These are phyloP conservation scores for Barnettozyma sucrosica DNA, from an alignment of 805 yeast species.

Conservation along the genomic window DNA sequence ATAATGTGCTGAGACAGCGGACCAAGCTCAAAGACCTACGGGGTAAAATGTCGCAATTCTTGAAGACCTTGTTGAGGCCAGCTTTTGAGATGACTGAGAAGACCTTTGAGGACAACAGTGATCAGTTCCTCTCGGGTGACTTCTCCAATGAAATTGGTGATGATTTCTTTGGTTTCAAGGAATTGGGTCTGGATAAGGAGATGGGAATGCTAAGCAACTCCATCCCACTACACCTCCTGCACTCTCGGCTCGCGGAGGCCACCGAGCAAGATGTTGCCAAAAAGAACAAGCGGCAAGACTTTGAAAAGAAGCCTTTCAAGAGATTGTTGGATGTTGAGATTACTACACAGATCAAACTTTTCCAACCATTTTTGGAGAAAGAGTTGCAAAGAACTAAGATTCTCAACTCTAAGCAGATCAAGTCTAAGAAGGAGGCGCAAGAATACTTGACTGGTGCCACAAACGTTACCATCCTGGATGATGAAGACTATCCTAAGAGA, in stretches of 20 bases:
- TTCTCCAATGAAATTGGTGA: constrained; percentile 92
- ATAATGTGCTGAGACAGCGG: constrained; percentile 64
- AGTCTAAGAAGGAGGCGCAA: constrained; percentile 21
- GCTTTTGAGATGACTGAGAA: constrained; percentile 64
- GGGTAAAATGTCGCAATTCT: constrained; percentile 56
- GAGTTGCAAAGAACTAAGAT: constrained; percentile 37
- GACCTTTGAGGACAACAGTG: constrained; percentile 84
- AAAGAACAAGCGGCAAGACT: constrained; percentile 57
- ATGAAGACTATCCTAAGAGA: constrained; percentile 78
- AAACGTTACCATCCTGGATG: constrained; percentile 62
- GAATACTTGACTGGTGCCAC: constrained; percentile 29
- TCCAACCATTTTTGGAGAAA: constrained; percentile 49
- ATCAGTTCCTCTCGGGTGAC: constrained; percentile 91
- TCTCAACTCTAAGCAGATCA: constrained; percentile 34
- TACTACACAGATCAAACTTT: constrained; percentile 46
- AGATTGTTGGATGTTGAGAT: constrained; percentile 49
- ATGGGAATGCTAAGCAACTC: constrained; percentile 78
- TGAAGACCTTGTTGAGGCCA: constrained; percentile 82
- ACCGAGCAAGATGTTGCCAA: constrained; percentile 38
- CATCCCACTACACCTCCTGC: constrained; percentile 84
- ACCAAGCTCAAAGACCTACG: constrained; percentile 65
- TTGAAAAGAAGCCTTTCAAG: constrained; percentile 49
- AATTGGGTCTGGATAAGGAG: constrained; percentile 88
- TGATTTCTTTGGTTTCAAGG: constrained; percentile 96
- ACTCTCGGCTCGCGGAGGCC: constrained; percentile 64